Conservation (phyloP, 768 basidiomycete species). For the Trametes gibbosa region DNA sequence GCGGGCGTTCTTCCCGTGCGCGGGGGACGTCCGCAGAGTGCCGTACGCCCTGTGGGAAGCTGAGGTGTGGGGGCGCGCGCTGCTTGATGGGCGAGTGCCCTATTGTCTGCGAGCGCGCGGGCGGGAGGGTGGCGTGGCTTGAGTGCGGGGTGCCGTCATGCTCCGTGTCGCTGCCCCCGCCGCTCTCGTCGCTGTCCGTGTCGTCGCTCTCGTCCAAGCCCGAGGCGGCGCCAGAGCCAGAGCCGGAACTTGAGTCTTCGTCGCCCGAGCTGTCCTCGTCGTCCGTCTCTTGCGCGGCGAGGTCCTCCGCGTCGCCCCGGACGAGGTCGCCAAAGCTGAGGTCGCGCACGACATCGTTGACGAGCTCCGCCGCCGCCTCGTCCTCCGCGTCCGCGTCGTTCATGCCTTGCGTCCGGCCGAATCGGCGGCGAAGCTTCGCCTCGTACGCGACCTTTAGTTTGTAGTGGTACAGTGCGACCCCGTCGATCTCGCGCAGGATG, state of each 20-base stretch:
- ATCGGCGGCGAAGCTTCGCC: constrained; percentile 83
- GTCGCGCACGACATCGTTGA: constrained; percentile 78
- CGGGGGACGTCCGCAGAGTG: constrained; percentile 12
- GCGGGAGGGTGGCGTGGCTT: not conserved
- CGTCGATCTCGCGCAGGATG: constrained; percentile 85
- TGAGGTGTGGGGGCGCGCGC: not conserved
- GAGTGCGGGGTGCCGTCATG: constrained; percentile 19
- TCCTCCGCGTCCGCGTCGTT: constrained; percentile 70
- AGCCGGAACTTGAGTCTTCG: constrained; percentile 21
- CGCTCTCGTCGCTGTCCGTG: constrained; percentile 16
- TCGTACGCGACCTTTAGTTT: constrained; percentile 91
- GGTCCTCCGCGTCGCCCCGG: constrained; percentile 73
- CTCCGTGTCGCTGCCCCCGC: constrained; percentile 20
- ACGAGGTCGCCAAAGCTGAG: constrained; percentile 80
- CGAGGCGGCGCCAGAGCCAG: constrained; percentile 6
- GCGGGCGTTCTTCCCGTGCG: constrained; percentile 5
- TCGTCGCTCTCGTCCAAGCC: constrained; percentile 14
- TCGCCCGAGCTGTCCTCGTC: constrained; percentile 46
- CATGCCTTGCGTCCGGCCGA: constrained; percentile 55
- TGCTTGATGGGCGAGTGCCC: constrained; percentile 16
- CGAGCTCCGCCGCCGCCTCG: constrained; percentile 75
- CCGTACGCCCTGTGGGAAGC: constrained; percentile 6
- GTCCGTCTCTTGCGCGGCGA: constrained; percentile 63
- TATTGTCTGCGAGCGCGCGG: constrained; percentile 23
- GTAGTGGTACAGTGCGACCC: constrained; percentile 90